A percentile compares a stretch with the other conserved stretches of the same genome.
These are phyloP conservation scores for Saturnispora diversa DNA, from an alignment of 805 yeast genomes.

Conservation along the genomic window DNA sequence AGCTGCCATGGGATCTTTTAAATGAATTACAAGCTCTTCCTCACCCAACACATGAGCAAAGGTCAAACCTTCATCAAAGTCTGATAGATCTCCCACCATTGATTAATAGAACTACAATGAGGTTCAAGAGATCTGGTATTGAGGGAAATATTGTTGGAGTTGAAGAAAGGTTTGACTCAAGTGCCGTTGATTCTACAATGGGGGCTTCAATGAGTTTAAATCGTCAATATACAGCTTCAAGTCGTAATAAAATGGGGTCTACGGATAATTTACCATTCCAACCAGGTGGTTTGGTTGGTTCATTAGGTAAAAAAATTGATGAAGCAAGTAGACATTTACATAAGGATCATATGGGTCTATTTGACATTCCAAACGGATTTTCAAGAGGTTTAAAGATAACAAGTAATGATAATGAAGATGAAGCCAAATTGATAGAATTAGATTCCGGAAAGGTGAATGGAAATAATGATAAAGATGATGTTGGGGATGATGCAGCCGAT, in stretches of 20 bases:
- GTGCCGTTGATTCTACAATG: constrained; percentile 35
- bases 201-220: constrained; percentile 66
- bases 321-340: constrained; percentile 42
- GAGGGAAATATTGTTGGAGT: constrained; percentile 58
- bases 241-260: constrained; percentile 59
- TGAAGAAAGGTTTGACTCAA: constrained; percentile 49
- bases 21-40: constrained; percentile 60
- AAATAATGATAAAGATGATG: constrained; percentile 10
- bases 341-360: constrained; percentile 65
- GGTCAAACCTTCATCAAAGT: constrained; percentile 26
- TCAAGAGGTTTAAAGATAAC: constrained; percentile 51
- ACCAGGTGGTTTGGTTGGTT: constrained; percentile 63
- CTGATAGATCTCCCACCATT: constrained; percentile 53
- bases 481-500: constrained; percentile 7
- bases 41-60: constrained; percentile 18
- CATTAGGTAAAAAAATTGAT: constrained; percentile 23
- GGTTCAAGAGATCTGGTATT: constrained; percentile 69
- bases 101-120: constrained; percentile 53
- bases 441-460: constrained; percentile 11
- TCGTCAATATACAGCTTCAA: constrained; percentile 55
- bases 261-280: constrained; percentile 77
- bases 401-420: constrained; percentile 11
- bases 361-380: constrained; percentile 78
- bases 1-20: constrained; percentile 62
- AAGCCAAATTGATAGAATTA: constrained; percentile 8